Percentiles rank a stretch among this genome's conserved stretches.
These are phyloP conservation scores for Phyllosticta capitalensis DNA, from an alignment of 2,329 filamentous ascomycete species.

Conservation along the genomic window DNA sequence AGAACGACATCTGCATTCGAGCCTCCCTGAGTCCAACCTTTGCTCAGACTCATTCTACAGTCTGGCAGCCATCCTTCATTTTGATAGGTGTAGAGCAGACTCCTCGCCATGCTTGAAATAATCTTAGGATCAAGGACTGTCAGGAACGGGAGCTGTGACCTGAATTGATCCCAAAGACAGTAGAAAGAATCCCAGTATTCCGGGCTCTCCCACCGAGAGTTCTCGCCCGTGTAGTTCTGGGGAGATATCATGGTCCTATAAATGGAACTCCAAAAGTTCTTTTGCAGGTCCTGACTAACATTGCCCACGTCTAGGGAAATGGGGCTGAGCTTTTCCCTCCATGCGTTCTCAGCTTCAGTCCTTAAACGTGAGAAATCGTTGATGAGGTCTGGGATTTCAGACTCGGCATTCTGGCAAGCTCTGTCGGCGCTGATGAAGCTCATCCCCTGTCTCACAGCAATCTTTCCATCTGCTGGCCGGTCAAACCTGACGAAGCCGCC, in stretches of 20 bases:
- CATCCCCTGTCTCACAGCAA: constrained; percentile 57
- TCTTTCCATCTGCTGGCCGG: constrained; percentile 45
- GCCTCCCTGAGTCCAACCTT: constrained; percentile 66
- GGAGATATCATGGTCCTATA: constrained; percentile 38
- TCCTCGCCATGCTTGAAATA: constrained; percentile 58
- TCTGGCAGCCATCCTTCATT: constrained; percentile 66
- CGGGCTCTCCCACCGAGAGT: constrained; percentile 34
- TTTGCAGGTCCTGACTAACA: constrained; percentile 29
- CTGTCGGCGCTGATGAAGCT: constrained; percentile 59
- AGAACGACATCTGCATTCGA: constrained; percentile 66
- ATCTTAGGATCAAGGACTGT: constrained; percentile 57
- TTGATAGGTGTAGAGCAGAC: constrained; percentile 61
- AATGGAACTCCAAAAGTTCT: constrained; percentile 35
- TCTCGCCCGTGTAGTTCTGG: constrained; percentile 40
- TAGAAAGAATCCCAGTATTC: constrained; percentile 49
- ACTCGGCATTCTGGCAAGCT: constrained; percentile 59
- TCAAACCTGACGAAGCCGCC: constrained; percentile 35
- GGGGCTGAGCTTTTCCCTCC: constrained; percentile 31
- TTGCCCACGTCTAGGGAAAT: constrained; percentile 28
- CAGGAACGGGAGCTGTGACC: constrained; percentile 52
- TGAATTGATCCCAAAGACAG: constrained; percentile 45
- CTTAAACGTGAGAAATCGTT: constrained; percentile 52
- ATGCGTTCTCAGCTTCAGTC: constrained; percentile 30
- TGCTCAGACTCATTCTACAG: constrained; percentile 67
- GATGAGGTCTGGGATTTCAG: constrained; percentile 50